phyloP scores from a whole-genome alignment of 352 stramenopile species.

The Halophytophthora batemanensis region DNA sequence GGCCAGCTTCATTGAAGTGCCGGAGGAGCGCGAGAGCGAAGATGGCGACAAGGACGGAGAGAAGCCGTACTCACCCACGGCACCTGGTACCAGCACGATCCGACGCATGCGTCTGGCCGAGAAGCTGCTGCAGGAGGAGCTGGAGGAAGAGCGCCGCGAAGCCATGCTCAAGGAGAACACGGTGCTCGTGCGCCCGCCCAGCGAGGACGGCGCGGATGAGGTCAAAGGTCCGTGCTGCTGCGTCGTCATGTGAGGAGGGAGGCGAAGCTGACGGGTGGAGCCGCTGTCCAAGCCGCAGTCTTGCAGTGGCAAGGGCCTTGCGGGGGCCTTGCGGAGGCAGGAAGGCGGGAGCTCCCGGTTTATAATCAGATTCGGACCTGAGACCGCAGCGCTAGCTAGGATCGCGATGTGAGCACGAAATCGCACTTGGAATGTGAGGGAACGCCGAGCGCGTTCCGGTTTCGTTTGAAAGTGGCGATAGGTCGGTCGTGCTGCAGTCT shows the following conservation, averaged over 20 bases:
- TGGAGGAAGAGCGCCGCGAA: conserved; percentile 54
- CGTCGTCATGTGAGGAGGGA: conserved; percentile 49
- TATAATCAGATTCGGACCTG: too few relatives aligned
- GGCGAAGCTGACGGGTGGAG: not conserved
- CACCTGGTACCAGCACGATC: conserved; percentile 58
- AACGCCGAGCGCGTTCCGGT: too few relatives aligned
- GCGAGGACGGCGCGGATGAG: conserved; percentile 25
- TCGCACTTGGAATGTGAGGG: too few relatives aligned
- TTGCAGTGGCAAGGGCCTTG: too few relatives aligned
- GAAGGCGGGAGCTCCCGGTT: too few relatives aligned
- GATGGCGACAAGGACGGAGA: conserved; percentile 23
- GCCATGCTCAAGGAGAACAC: conserved; percentile 53
- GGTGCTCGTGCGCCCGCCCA: conserved; percentile 27
- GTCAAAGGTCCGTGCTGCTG: conserved; percentile 51
- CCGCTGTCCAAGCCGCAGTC: too few relatives aligned
- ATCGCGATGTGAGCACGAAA: too few relatives aligned
- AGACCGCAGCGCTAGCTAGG: too few relatives aligned
- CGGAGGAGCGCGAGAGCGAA: conserved; percentile 29
- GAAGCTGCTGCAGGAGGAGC: conserved; percentile 53
- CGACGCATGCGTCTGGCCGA: conserved; percentile 64
- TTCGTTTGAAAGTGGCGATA: too few relatives aligned
- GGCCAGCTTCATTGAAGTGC: conserved; percentile 65
- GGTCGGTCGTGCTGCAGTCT: too few relatives aligned
- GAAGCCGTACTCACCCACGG: conserved; percentile 68
- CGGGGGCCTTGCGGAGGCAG: too few relatives aligned